These are phyloP conservation scores for Schizochytrium sp. DNA, from an alignment of 108 stramenopile genomes.

Conservation along the genomic window DNA sequence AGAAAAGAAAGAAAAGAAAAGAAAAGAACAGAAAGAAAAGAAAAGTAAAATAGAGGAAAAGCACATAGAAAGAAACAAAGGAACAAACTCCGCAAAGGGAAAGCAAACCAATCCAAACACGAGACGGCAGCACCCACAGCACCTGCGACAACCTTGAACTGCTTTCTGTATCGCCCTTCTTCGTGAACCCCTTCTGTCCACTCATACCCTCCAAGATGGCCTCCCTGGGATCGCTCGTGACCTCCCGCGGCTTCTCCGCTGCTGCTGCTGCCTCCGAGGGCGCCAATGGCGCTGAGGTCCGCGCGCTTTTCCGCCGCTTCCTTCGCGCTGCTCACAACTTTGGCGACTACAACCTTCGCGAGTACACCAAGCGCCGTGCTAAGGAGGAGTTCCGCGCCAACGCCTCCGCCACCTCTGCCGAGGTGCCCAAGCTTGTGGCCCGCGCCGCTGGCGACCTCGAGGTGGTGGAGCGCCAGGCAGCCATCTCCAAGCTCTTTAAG, in stretches of 20 bases:
- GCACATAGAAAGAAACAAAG: no score
- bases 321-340: conserved; percentile 7
- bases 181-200: no score
- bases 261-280: conserved; percentile 1
- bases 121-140: no score
- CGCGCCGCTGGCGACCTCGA: conserved; percentile 10
- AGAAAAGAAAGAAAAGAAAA: no score
- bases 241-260: neutral
- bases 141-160: no score
- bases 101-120: no score
- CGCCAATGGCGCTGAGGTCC: neutral
- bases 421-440: conserved; percentile 8
- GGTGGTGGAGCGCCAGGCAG: conserved; percentile 37
- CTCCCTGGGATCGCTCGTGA: neutral
- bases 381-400: neutral
- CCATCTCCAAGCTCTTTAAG: conserved; percentile 56
- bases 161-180: no score
- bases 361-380: conserved; percentile 32
- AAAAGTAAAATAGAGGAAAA: no score
- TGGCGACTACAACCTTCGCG: conserved; percentile 55
- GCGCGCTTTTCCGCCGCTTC: conserved; percentile 26
- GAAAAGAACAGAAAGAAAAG: no score
- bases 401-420: neutral
- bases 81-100: no score
- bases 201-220: neutral